Percentiles rank a stretch among this genome's conserved stretches.
phyloP scores from a whole-genome alignment of 345 rosid species.

The Mercurialis annua region DNA sequence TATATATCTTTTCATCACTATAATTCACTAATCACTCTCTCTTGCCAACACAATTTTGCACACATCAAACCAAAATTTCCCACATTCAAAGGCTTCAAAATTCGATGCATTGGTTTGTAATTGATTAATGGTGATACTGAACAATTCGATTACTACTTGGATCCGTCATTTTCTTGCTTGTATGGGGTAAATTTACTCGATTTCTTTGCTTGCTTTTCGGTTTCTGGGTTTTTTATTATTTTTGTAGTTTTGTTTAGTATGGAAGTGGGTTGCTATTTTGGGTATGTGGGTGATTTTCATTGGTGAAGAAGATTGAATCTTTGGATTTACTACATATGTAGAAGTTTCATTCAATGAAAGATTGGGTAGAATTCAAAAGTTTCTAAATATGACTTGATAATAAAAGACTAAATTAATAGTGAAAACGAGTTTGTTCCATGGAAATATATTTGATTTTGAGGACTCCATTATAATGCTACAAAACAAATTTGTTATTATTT shows the following conservation, averaged over 20 bases:
- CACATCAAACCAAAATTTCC: too few relatives aligned
- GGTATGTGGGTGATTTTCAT: background rate
- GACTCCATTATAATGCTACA: background rate
- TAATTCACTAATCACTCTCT: background rate
- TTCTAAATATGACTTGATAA: too few relatives aligned
- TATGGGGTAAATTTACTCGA: constrained; percentile 41
- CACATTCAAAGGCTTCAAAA: background rate
- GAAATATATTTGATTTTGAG: background rate
- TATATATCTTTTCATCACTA: too few relatives aligned
- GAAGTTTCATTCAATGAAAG: background rate
- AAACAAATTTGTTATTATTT: background rate
- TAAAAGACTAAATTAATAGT: too few relatives aligned
- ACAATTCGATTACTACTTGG: constrained; percentile 40
- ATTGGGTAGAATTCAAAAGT: background rate
- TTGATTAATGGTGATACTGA: constrained; percentile 33
- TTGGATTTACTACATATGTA: background rate
- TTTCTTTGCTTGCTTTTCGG: background rate
- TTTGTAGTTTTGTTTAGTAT: background rate
- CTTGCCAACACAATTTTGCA: background rate
- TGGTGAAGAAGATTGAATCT: background rate
- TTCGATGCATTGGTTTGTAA: background rate
- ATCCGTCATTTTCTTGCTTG: constrained; percentile 50
- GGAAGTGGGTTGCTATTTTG: background rate
- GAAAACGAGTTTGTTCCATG: background rate
- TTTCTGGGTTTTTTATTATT: background rate